A percentile compares a stretch with the other conserved stretches of the same genome.
phyloP scores from a whole-genome alignment of 164 flowering plant genomes.

The Nymphaea colorata region DNA sequence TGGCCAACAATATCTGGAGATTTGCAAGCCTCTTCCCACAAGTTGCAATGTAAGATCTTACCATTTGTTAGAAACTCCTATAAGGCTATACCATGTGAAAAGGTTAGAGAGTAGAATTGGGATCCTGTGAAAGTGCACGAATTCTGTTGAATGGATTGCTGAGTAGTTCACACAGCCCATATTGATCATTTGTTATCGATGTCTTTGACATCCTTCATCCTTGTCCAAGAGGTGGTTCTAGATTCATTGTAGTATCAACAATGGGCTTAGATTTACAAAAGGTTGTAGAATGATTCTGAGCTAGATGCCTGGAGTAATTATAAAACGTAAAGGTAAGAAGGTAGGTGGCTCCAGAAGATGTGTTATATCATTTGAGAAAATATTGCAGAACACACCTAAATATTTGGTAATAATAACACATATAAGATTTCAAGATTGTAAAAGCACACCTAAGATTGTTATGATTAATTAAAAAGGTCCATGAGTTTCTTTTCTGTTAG shows the following conservation, averaged over 20 bases:
- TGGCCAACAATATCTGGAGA: constrained; percentile 84
- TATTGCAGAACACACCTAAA: too few species aligned
- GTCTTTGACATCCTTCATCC: neutral
- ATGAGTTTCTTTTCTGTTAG: too few species aligned
- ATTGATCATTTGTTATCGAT: neutral
- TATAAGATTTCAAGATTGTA: too few species aligned
- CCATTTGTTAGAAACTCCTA: neutral
- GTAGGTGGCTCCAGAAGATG: neutral
- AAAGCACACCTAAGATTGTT: too few species aligned
- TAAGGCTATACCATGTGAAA: neutral
- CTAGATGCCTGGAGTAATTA: neutral
- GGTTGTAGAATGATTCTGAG: neutral
- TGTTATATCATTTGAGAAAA: too few species aligned
- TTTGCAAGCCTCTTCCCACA: constrained; percentile 75
- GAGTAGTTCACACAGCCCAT: too few species aligned
- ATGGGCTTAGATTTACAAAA: neutral
- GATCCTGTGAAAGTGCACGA: too few species aligned
- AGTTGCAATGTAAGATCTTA: constrained; percentile 53
- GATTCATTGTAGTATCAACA: neutral
- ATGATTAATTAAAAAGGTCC: too few species aligned
- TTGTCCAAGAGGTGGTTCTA: neutral
- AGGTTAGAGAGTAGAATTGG: neutral
- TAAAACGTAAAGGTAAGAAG: neutral
- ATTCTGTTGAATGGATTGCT: neutral
- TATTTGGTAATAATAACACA: too few species aligned